These are phyloP conservation scores for Candida sphagnicola DNA, from an alignment of 805 yeast genomes.

Conservation along the genomic window DNA sequence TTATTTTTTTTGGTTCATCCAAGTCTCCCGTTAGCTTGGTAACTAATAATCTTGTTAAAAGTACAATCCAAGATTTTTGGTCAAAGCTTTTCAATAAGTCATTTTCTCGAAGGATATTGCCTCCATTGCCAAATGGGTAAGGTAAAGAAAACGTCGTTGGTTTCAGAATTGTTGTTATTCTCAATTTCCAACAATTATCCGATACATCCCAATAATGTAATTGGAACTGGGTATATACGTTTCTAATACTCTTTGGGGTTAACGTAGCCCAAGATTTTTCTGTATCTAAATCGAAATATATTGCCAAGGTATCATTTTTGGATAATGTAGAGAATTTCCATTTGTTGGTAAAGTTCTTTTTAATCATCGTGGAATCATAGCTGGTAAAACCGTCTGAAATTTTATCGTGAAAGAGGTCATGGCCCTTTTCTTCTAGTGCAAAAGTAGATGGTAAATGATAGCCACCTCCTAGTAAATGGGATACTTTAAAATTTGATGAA, in stretches of 20 bases:
- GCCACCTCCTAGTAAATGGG: constrained; percentile 28
- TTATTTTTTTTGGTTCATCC: constrained; percentile 25
- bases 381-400: constrained; percentile 30
- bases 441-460: constrained; percentile 32
- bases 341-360: constrained; percentile 33
- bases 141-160: constrained; percentile 23
- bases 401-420: constrained; percentile 19
- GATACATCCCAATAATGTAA: constrained; percentile 24
- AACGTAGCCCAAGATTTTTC: constrained; percentile 17
- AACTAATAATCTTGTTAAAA: constrained; percentile 29
- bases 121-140: constrained; percentile 13
- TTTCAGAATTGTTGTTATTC: constrained; percentile 27
- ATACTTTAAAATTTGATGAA: constrained; percentile 29
- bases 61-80: constrained; percentile 24
- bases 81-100: constrained; percentile 28
- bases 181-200: constrained; percentile 17
- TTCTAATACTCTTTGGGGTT: constrained; percentile 13
- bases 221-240: constrained; percentile 30
- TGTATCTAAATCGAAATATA: constrained; percentile 32
- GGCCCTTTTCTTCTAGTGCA: constrained; percentile 13
- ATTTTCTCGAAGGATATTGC: constrained; percentile 20
- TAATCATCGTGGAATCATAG: constrained; percentile 29
- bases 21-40: constrained; percentile 30
- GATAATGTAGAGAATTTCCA: constrained; percentile 29
- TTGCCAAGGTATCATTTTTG: constrained; percentile 19